A percentile compares a stretch with the other conserved stretches of the same genome.
phyloP scores from a whole-genome alignment of 495 filamentous ascomycete species.

The Penicillium canariense region DNA sequence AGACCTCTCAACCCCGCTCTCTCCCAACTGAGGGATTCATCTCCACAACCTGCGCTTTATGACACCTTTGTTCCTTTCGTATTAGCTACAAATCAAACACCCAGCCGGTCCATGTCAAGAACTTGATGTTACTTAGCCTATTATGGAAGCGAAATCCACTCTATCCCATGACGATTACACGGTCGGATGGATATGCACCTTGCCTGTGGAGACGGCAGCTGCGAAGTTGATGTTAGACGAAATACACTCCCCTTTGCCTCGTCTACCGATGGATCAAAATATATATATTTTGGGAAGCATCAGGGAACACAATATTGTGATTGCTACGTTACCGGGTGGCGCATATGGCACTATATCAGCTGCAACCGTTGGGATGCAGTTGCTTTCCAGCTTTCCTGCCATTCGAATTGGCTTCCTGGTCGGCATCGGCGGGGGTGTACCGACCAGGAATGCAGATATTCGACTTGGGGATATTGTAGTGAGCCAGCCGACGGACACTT shows the following conservation, averaged over 20 bases:
- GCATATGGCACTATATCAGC: constrained; percentile 21
- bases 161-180: constrained; percentile 25
- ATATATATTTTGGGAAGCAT: constrained; percentile 35
- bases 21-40: no score
- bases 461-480: constrained; percentile 47
- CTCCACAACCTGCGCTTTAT: no score
- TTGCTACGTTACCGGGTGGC: constrained; percentile 28
- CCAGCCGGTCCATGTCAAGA: no score
- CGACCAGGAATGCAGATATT: constrained; percentile 32
- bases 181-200: constrained; percentile 33
- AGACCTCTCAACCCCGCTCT: no score
- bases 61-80: no score
- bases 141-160: background rate
- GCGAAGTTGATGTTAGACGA: constrained; percentile 36
- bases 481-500: constrained; percentile 28
- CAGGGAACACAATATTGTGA: constrained; percentile 32
- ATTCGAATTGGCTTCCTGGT: constrained; percentile 44
- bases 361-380: constrained; percentile 30
- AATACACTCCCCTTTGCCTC: constrained; percentile 19
- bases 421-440: constrained; percentile 37
- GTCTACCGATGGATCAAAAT: constrained; percentile 28
- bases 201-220: constrained; percentile 33
- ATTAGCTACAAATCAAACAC: no score
- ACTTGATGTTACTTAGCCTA: background rate
- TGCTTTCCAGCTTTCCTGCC: constrained; percentile 31